Percentiles rank a stretch among this genome's conserved stretches.
These are phyloP conservation scores for Epichloe bromicola DNA, from an alignment of 2,329 filamentous ascomycete species.

Conservation along the genomic window DNA sequence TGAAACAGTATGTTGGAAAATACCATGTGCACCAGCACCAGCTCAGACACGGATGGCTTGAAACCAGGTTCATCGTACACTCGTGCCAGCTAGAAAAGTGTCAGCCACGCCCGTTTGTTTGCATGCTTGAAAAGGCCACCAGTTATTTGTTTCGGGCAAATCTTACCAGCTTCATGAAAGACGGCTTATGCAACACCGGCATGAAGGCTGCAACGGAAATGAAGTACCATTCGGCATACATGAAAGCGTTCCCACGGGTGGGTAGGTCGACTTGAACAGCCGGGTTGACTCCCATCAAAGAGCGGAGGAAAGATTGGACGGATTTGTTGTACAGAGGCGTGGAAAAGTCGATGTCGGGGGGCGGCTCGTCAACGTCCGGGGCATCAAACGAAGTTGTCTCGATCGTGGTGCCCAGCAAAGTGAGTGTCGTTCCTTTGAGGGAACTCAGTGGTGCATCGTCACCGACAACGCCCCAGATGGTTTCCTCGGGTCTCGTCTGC, in stretches of 20 bases:
- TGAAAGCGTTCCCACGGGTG: conserved; percentile 48
- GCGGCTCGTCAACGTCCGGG: conserved; percentile 48
- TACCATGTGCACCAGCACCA: conserved; percentile 64
- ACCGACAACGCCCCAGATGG: conserved; percentile 51
- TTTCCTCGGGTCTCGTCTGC: conserved; percentile 39
- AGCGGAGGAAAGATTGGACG: conserved; percentile 54
- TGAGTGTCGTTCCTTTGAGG: conserved; percentile 63
- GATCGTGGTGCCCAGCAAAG: conserved; percentile 67
- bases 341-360: conserved; percentile 22
- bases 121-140: background rate
- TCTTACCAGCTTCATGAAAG: conserved; percentile 54
- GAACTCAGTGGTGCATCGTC: conserved; percentile 55
- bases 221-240: conserved; percentile 65
- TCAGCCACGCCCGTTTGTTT: background rate
- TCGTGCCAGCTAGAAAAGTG: conserved; percentile 35
- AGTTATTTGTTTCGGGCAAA: background rate
- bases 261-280: conserved; percentile 48
- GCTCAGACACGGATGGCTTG: conserved; percentile 48
- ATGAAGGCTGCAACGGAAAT: conserved; percentile 57
- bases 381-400: conserved; percentile 63
- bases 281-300: conserved; percentile 47
- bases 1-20: conserved; percentile 69
- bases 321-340: conserved; percentile 55
- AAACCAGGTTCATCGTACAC: conserved; percentile 60
- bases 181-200: conserved; percentile 65